A percentile compares a stretch with the other conserved stretches of the same genome.
These are phyloP conservation scores for Cyanidium caldarium DNA, from an alignment of 23 red algal species.

Conservation along the genomic window DNA sequence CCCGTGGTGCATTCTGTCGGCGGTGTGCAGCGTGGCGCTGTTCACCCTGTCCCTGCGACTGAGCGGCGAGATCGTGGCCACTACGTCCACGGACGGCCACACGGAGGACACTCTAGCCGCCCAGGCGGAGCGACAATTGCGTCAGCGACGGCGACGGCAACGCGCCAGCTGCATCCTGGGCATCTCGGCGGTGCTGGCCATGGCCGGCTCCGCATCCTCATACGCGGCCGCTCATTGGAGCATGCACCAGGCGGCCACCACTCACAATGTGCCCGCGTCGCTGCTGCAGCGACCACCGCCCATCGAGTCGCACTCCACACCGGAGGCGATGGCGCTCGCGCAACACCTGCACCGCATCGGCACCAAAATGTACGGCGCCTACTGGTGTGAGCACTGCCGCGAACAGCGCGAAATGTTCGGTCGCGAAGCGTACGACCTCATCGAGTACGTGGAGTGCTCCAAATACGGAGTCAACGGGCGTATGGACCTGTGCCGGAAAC, in stretches of 20 bases:
- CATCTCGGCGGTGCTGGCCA: not conserved
- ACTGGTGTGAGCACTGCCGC: slow-evolving; percentile 92
- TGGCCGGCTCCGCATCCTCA: not conserved
- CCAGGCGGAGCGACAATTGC: slow-evolving; percentile 15
- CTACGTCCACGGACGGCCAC: too few relatives aligned
- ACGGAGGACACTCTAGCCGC: too few relatives aligned
- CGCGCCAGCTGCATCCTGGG: not conserved
- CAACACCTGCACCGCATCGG: slow-evolving; percentile 33
- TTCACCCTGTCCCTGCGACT: too few relatives aligned
- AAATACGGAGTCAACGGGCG: slow-evolving; percentile 58
- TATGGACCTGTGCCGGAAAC: slow-evolving; percentile 60
- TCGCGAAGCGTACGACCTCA: slow-evolving; percentile 48
- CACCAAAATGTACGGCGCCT: slow-evolving; percentile 89
- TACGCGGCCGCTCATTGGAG: not conserved
- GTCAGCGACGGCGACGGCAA: slow-evolving; percentile 19
- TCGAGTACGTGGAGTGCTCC: slow-evolving; percentile 82
- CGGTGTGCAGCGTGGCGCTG: slow-evolving; percentile 18
- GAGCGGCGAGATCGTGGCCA: too few relatives aligned
- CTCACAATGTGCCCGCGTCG: not conserved
- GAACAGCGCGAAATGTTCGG: slow-evolving; percentile 81
- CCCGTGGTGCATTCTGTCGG: slow-evolving; percentile 72
- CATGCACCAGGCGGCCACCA: not conserved
- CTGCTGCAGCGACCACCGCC: not conserved
- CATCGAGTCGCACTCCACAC: not conserved
- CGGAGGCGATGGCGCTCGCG: slow-evolving; percentile 25